Conservation (phyloP, 2,329 filamentous ascomycete genomes). For the Ceratocystis colombiana region DNA sequence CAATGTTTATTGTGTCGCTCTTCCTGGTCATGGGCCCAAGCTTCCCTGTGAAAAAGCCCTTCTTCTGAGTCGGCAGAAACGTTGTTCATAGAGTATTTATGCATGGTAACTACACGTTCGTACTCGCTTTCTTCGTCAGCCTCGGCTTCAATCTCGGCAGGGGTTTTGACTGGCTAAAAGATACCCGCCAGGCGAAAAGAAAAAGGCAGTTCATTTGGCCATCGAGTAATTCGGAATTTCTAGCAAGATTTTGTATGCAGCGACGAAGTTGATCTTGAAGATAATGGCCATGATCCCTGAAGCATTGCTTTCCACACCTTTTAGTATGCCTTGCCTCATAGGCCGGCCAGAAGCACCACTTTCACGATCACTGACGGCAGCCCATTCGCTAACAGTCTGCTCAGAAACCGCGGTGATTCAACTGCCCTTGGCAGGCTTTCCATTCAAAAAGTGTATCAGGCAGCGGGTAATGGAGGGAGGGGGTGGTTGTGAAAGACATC, state of each 20-base stretch:
- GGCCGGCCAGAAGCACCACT: not conserved
- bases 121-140: slow-evolving; percentile 4
- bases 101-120: not conserved
- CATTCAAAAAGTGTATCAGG: not conserved
- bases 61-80: not conserved
- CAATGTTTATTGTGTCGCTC: not conserved
- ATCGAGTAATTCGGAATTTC: not conserved
- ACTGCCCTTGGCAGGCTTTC: not conserved
- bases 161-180: not conserved
- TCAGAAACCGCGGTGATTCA: not conserved
- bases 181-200: not conserved
- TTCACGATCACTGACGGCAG: slow-evolving; percentile 12
- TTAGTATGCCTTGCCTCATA: not conserved
- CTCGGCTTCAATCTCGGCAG: not conserved
- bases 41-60: not conserved
- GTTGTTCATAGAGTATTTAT: not conserved
- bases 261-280: not conserved
- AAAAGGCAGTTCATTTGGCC: not conserved
- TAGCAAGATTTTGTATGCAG: not conserved
- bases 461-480: not conserved
- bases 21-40: not conserved
- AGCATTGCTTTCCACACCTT: not conserved
- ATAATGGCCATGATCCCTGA: not conserved
- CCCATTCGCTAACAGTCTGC: not conserved
- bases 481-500: not conserved